phyloP scores from a whole-genome alignment of 2,329 filamentous ascomycete species.

The Mollisia scopiformis region DNA sequence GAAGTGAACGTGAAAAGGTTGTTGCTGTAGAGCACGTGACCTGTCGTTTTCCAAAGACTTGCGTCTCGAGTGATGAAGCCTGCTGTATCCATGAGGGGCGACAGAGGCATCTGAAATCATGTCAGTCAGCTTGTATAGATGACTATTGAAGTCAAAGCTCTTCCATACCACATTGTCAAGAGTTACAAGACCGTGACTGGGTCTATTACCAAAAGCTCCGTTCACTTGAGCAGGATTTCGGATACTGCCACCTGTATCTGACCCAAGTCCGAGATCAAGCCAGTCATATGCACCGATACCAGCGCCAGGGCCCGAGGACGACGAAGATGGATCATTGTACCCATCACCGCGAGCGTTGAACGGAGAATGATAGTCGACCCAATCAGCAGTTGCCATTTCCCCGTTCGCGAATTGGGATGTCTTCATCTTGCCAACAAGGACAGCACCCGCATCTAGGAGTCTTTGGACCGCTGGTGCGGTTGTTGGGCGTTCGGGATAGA shows the following conservation, averaged over 20 bases:
- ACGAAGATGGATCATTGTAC: conserved; percentile 49
- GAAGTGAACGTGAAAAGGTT: conserved; percentile 42
- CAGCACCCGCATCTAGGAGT: conserved; percentile 61
- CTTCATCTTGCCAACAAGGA: conserved; percentile 58
- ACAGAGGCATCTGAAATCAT: conserved; percentile 42
- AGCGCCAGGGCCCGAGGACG: conserved; percentile 46
- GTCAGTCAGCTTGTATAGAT: not conserved
- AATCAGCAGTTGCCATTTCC: conserved; percentile 51
- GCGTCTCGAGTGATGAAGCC: conserved; percentile 48
- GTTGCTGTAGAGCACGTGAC: conserved; percentile 47
- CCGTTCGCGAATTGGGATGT: conserved; percentile 48
- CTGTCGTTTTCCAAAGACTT: conserved; percentile 42
- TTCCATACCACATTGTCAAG: conserved; percentile 41
- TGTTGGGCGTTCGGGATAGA: conserved; percentile 48
- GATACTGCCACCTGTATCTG: conserved; percentile 52
- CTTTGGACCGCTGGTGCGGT: conserved; percentile 55
- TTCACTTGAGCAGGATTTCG: conserved; percentile 48
- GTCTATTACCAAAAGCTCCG: conserved; percentile 51
- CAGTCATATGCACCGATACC: conserved; percentile 41
- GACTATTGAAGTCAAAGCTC: not conserved
- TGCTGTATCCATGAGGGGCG: conserved; percentile 47
- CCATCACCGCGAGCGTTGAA: conserved; percentile 50
- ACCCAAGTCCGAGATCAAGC: conserved; percentile 53
- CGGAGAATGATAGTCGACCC: conserved; percentile 43
- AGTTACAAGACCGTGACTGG: conserved; percentile 46